Evolutionary conservation across 225 moss, liverwort and hornwort genomes (phyloP).

Genomic region (Lunularia cruciata): DNA sequence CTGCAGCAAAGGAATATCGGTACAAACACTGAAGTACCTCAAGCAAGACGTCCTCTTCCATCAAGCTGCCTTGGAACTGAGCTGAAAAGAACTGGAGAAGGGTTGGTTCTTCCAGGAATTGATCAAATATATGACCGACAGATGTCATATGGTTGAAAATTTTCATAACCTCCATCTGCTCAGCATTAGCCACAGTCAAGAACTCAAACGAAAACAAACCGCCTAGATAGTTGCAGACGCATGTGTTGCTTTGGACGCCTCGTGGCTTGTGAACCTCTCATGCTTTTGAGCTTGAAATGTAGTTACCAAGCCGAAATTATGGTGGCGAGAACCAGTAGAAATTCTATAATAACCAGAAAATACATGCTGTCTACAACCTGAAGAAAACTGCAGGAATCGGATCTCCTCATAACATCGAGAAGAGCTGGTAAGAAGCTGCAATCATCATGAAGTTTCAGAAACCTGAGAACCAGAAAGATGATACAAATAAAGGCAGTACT

Average conservation of each 20-base stretch:
- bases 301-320: too few relatives aligned
- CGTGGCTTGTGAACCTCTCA: too few relatives aligned
- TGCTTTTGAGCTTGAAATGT: too few relatives aligned
- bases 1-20: too few relatives aligned
- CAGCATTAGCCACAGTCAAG: neutral
- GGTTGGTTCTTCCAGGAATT: conserved; percentile 26
- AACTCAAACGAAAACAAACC: too few relatives aligned
- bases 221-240: too few relatives aligned
- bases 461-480: neutral
- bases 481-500: neutral
- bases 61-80: conserved; percentile 34
- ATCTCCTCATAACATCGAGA: conserved; percentile 31
- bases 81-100: conserved; percentile 38
- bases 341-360: too few relatives aligned
- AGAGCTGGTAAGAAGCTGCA: conserved; percentile 41
- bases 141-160: conserved; percentile 43
- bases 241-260: too few relatives aligned
- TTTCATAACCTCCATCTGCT: conserved; percentile 50
- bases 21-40: conserved; percentile 35
- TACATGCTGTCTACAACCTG: too few relatives aligned
- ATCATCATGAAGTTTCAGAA: neutral
- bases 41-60: conserved; percentile 46
- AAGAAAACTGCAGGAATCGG: conserved; percentile 35
- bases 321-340: too few relatives aligned
- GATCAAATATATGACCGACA: conserved; percentile 27